A percentile compares a stretch with the other conserved stretches of the same genome.
Conservation (phyloP, 257 asterid genomes). For the Nicotiana paniculata region DNA sequence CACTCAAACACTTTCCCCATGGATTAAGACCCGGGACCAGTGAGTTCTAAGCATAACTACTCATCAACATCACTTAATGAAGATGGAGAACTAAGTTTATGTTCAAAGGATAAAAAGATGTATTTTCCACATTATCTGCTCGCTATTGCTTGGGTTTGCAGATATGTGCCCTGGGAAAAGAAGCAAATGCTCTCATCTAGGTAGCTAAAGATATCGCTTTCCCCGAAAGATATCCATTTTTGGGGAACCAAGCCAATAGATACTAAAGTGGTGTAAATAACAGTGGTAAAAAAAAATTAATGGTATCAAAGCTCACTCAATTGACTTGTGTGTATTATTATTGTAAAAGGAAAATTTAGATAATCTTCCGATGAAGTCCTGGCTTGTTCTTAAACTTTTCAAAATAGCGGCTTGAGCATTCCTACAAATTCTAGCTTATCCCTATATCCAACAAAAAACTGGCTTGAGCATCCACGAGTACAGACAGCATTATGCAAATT, state of each 20-base stretch:
- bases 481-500: not conserved
- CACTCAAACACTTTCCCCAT: not conserved
- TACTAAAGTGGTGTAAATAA: not conserved
- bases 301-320: not conserved
- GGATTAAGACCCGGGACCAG: not conserved
- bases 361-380: not conserved
- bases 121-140: not conserved
- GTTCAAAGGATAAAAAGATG: not conserved
- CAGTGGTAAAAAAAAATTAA: not conserved
- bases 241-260: not conserved
- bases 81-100: not conserved
- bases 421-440: not conserved
- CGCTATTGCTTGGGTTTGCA: not conserved
- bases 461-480: not conserved
- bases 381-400: not conserved
- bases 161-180: not conserved
- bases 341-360: not conserved
- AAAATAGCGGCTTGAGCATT: not conserved
- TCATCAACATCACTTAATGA: not conserved
- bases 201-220: not conserved
- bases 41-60: not conserved
- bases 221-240: not conserved
- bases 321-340: not conserved
- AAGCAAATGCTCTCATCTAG: not conserved
- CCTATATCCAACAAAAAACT: not conserved